Evolutionary conservation across 257 asterid genomes (phyloP), one percentile per base, ranked within the genome.

Genomic region (Nicotiana obtusifolia): DNA sequence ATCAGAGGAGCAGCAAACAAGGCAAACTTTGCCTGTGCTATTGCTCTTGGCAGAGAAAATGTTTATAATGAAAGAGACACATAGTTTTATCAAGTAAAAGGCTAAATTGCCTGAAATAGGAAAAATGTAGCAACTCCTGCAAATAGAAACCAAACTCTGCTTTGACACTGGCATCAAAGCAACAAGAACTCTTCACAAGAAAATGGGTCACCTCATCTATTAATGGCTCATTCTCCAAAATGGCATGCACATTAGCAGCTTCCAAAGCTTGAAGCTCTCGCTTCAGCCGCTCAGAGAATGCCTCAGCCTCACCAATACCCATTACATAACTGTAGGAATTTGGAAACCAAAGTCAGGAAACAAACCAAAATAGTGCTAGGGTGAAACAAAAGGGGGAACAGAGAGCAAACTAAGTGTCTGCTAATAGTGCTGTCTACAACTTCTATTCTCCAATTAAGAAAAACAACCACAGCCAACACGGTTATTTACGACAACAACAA

Each of bases 231-330:
- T 90, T 96, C 87, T 96, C 99, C 93, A 96, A 85, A 85, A 96
- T 92, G 84, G 98, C 97, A 87, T 96, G 99, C 66, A 96, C 97
- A 84, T 96, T 96, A 85, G 99, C 98, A 7, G 99, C 99, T 90
- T 96, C 99, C 84, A 96, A 90, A 75, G 98, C 99, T 86, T 96
- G 99, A 82, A 96, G 98, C 89, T 96, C 98, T 33, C 99, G 88
- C 88, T 94, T 96, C 90, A 96, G 88, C 76, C 98, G 82, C 90
- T 96, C 99, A 83, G 99, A 96, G 89, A 96, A 96, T 73, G 98
- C 98, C 87, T 94, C 99, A 60, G 99, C 99, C 87, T 94, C 98
- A 57, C 98, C 95, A 84, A 96, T 93, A 69, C 95, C 99, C 98
- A 96, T 96, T 80, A 96, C 99, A 83, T 92, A 96, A 85, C 99